Conservation (phyloP, 2,329 filamentous ascomycete genomes). For the Penicillium sp. region DNA sequence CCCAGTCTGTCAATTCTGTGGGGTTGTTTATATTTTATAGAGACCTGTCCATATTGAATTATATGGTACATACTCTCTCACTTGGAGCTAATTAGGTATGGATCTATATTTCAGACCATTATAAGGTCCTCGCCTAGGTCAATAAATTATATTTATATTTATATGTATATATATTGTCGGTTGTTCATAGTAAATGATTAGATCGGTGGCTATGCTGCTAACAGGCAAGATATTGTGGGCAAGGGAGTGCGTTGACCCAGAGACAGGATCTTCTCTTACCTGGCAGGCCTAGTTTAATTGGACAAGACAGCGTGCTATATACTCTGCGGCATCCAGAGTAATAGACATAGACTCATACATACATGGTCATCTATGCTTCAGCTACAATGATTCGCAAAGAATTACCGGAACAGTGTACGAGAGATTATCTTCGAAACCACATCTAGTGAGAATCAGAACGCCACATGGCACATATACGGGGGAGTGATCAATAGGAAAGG, state of each 20-base stretch:
- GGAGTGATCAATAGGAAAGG: constrained; percentile 7
- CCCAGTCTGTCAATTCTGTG: no score
- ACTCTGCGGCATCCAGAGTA: not conserved
- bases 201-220: no score
- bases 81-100: not conserved
- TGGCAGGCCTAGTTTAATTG: not conserved
- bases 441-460: constrained; percentile 25
- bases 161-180: no score
- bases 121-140: not conserved
- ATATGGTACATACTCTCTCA: no score
- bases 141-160: not conserved
- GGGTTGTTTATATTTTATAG: not conserved
- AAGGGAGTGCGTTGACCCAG: not conserved
- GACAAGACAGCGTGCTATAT: not conserved
- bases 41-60: not conserved
- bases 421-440: constrained; percentile 19
- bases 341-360: not conserved
- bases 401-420: constrained; percentile 6
- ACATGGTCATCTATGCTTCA: not conserved
- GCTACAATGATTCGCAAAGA: not conserved
- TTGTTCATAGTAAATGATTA: not conserved
- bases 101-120: not conserved
- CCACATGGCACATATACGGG: constrained; percentile 24
- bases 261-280: not conserved
- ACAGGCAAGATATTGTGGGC: not conserved